Percentiles rank a stretch among this genome's conserved stretches.
These are phyloP conservation scores for Phragmites australis DNA, from an alignment of 176 grass and related monocot genomes.

Conservation along the genomic window DNA sequence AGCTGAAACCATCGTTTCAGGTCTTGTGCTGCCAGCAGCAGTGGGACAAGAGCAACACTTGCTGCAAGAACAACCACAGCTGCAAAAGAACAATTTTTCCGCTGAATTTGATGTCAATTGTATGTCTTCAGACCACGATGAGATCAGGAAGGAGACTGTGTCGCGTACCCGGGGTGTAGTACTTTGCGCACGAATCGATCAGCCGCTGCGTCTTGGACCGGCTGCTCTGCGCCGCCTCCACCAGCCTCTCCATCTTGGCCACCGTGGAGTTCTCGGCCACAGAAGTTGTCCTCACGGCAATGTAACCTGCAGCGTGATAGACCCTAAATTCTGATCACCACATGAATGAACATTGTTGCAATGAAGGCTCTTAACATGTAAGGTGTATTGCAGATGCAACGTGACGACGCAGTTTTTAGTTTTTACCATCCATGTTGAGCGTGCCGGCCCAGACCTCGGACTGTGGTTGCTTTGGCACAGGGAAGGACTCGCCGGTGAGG, in stretches of 20 bases:
- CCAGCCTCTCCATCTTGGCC: conserved; percentile 72
- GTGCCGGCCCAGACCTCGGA: conserved; percentile 79
- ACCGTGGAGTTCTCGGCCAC: conserved; percentile 67
- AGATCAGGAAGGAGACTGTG: neutral
- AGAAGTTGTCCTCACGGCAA: conserved; percentile 58
- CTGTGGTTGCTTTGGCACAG: conserved; percentile 46
- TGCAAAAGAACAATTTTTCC: conserved; percentile 23
- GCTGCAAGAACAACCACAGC: conserved; percentile 52
- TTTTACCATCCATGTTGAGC: conserved; percentile 67
- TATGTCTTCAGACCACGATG: neutral
- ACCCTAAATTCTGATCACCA: neutral
- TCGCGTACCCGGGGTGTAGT: conserved; percentile 66
- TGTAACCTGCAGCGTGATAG: conserved; percentile 45
- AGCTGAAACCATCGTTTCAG: conserved; percentile 45
- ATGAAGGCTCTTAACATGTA: too few relatives aligned
- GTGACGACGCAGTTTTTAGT: too few relatives aligned
- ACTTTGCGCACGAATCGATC: conserved; percentile 70
- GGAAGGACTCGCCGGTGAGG: conserved; percentile 85
- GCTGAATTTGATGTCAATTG: neutral
- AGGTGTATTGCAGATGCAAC: too few relatives aligned
- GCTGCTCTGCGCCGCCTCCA: conserved; percentile 69
- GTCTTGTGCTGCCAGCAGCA: conserved; percentile 30
- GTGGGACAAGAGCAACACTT: conserved; percentile 44
- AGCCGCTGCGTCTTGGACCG: conserved; percentile 62
- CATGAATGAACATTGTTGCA: neutral